Evolutionary conservation across 345 rosid genomes (phyloP), one percentile per base, ranked within the genome.

Genomic region (Bruguiera sexangula): DNA sequence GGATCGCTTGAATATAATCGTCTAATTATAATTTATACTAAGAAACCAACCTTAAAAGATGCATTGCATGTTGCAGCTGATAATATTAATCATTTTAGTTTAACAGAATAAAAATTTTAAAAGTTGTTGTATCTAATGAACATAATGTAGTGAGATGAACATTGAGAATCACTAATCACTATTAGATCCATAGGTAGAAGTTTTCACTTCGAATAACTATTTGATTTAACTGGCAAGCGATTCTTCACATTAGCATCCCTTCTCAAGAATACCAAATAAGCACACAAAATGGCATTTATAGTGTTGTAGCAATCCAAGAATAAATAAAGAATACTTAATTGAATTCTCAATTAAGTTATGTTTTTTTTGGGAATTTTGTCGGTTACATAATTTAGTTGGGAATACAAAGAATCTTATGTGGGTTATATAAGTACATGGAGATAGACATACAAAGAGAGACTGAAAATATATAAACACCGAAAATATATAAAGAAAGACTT

Each of bases 91-190:
- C 84, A 93, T 27, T 62, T 88, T 39, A 90, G 91, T 62, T 68
- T 88, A 83, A 85, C 82, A 57, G 96, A 90, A 71, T 85, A 85
- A 29, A 79, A 76, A 51, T 84, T 88, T 72, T 81, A 86, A 77
- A 79, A 79, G 89, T 87, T 26, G 75, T 77, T 48, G 63, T 70
- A 71, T 64, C 81, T 37, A 68, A 84, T 71, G 91, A 85, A 80
- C 77, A 80, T 3, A 78, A 88, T 65, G 63, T 86, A 73, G 77
- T 86, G 13, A 83, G 85, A 91, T 86, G 81, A 19, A 29, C 31
- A 8, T 31, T n/a, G 26, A 30, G 53, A 48, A 54, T n/a, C 39
- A 16, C 20, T 48, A 22, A 22, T 29, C 55, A 34, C 15, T 9
- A 2, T 8, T 59, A 3, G 22, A 48, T 30, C 4, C 34, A 24